phyloP scores from a whole-genome alignment of 2,329 filamentous ascomycete genomes.

The Bisporella sp. region DNA sequence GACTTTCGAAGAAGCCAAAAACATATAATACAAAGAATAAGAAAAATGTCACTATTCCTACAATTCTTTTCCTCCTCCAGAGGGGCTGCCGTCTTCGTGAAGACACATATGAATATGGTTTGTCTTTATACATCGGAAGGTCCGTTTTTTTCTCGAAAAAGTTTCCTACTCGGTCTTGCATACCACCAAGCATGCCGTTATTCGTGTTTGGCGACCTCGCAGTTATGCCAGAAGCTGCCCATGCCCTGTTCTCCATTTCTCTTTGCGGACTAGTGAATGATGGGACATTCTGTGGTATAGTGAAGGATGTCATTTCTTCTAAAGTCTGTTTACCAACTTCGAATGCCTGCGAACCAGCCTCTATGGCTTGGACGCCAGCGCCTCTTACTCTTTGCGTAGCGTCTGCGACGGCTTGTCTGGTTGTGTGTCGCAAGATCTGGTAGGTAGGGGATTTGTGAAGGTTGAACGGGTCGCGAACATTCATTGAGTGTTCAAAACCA shows the following conservation, averaged over 20 bases:
- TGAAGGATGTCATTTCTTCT: constrained; percentile 53
- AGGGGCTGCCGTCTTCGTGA: constrained; percentile 51
- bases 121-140: constrained; percentile 98
- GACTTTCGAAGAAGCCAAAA: constrained; percentile 50
- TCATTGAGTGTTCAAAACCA: constrained; percentile 21
- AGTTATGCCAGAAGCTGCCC: constrained; percentile 46
- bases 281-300: constrained; percentile 62
- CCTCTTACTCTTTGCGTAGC: constrained; percentile 42
- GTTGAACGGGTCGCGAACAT: constrained; percentile 30
- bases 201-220: constrained; percentile 27
- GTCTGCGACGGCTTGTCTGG: constrained; percentile 37
- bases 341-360: constrained; percentile 41
- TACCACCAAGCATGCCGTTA: constrained; percentile 38
- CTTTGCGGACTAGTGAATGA: constrained; percentile 60
- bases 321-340: constrained; percentile 34
- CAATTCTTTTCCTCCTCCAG: constrained; percentile 57
- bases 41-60: constrained; percentile 44
- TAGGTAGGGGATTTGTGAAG: constrained; percentile 37
- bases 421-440: constrained; percentile 42
- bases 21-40: constrained; percentile 60
- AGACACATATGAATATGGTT: constrained; percentile 70
- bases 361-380: constrained; percentile 41
- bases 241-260: constrained; percentile 57
- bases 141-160: constrained; percentile 55
- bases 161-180: constrained; percentile 55